phyloP scores from a whole-genome alignment of 441 rosid species.

The Aleurites moluccanus region DNA sequence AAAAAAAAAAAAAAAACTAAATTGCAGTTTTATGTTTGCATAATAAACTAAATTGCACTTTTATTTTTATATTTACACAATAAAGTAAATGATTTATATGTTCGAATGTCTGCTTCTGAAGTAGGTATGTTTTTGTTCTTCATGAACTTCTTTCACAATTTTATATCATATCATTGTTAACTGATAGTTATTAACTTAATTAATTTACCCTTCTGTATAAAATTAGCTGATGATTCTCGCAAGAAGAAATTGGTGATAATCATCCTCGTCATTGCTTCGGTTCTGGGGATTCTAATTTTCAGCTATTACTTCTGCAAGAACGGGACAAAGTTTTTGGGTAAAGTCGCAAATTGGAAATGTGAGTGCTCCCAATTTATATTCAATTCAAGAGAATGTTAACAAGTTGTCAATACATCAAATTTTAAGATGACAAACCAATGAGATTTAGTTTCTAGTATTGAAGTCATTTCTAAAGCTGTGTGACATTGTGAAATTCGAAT shows the following conservation, averaged over 20 bases:
- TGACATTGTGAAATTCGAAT: no score
- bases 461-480: no score
- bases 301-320: conserved; percentile 14
- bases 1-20: no score
- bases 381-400: no score
- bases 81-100: conserved; percentile 27
- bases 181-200: background rate
- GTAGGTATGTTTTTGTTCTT: conserved; percentile 17
- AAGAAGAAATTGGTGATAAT: background rate
- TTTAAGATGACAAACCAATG: no score
- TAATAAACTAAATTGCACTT: no score
- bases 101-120: conserved; percentile 33
- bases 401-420: no score
- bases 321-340: conserved; percentile 20
- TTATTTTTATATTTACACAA: no score
- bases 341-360: background rate
- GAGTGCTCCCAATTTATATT: no score
- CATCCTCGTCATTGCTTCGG: background rate
- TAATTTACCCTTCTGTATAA: background rate
- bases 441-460: no score
- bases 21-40: no score
- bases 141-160: background rate
- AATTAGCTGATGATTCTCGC: background rate
- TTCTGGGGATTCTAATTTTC: conserved; percentile 12
- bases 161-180: no score